Conservation (phyloP, 768 basidiomycete species). For the Boletus edulis region DNA sequence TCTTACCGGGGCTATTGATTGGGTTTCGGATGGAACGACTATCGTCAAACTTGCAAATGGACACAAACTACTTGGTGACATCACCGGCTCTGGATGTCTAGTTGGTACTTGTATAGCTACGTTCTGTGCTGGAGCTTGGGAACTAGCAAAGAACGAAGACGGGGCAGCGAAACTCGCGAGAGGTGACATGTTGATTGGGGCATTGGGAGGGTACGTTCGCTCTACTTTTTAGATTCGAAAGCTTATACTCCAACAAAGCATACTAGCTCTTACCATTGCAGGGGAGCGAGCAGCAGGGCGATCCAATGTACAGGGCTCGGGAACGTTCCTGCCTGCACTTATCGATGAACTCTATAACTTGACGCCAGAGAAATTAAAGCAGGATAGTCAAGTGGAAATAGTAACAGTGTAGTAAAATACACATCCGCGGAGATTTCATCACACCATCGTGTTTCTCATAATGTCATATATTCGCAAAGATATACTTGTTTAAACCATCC, state of each 20-base stretch:
- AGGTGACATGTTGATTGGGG: conserved; percentile 75
- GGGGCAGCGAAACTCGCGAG: conserved; percentile 49
- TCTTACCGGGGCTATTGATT: conserved; percentile 78
- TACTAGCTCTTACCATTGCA: conserved; percentile 58
- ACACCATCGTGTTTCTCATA: background rate
- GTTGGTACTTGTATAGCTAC: conserved; percentile 74
- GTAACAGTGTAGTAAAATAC: background rate
- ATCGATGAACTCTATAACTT: conserved; percentile 59
- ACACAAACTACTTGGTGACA: conserved; percentile 63
- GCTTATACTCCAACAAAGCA: conserved; percentile 31
- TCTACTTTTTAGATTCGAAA: background rate
- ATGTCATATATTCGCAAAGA: background rate
- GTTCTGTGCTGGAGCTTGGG: conserved; percentile 70
- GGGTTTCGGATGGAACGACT: conserved; percentile 74
- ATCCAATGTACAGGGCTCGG: conserved; percentile 55
- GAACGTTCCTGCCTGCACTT: conserved; percentile 62
- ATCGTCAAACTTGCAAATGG: conserved; percentile 79
- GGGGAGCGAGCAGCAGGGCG: conserved; percentile 55
- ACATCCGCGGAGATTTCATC: background rate
- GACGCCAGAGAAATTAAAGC: conserved; percentile 35
- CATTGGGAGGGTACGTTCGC: conserved; percentile 67
- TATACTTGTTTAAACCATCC: background rate
- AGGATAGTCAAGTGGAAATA: conserved; percentile 29
- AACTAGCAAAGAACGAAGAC: conserved; percentile 27
- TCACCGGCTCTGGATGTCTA: conserved; percentile 92